phyloP scores from a whole-genome alignment of 176 grass and related monocot genomes.

The Rhynchospora tenuis region DNA sequence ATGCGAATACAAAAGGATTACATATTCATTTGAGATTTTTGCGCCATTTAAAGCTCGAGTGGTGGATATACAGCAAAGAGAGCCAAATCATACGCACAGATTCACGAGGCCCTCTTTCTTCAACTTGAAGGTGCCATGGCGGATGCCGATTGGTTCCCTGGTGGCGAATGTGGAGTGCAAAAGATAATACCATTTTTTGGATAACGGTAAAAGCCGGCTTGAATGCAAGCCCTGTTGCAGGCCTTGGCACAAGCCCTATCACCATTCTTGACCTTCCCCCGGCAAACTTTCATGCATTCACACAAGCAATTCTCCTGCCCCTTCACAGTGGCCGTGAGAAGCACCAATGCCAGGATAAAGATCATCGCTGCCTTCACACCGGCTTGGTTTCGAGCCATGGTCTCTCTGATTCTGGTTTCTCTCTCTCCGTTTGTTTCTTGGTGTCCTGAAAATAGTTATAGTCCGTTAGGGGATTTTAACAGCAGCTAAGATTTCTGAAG shows the following conservation, averaged over 20 bases:
- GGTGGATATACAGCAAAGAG: background rate
- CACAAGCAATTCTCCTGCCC: slow-evolving; percentile 17
- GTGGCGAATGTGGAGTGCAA: background rate
- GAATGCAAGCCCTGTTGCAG: slow-evolving; percentile 7
- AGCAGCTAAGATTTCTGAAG: background rate
- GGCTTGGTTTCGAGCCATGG: slow-evolving; percentile 13
- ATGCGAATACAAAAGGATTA: background rate
- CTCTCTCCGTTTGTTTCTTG: background rate
- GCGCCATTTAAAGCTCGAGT: background rate
- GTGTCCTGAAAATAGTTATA: background rate
- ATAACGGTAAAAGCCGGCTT: background rate
- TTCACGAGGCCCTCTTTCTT: background rate
- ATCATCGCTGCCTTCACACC: background rate
- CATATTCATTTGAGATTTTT: background rate
- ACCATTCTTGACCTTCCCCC: background rate
- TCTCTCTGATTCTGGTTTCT: background rate
- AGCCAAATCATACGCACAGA: background rate
- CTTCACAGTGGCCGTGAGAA: background rate
- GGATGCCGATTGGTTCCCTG: background rate
- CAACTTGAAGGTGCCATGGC: background rate
- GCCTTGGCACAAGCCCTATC: slow-evolving; percentile 6
- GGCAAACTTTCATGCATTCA: slow-evolving; percentile 28
- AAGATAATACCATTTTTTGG: background rate
- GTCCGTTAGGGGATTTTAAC: background rate
- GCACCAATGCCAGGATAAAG: background rate